Conservation (phyloP, 1,284 basidiomycete species). For the Coriolopsis trogii region DNA sequence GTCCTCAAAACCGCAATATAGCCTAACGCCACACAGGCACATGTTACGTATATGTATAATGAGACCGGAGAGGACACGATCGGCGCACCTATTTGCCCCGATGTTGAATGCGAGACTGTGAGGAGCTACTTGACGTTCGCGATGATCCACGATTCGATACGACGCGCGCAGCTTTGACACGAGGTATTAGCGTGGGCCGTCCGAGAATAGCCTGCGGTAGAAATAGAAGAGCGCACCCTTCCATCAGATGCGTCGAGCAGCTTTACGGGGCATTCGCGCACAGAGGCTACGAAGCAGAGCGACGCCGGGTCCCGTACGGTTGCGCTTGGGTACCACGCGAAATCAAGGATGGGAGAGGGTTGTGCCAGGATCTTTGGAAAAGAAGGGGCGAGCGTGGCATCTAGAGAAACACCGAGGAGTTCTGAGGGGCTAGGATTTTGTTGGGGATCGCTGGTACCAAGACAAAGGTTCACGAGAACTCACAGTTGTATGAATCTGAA, state of each 20-base stretch:
- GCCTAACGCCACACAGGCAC: constrained; percentile 43
- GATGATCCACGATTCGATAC: constrained; percentile 89
- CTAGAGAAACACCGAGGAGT: constrained; percentile 15
- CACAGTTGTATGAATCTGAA: constrained; percentile 53
- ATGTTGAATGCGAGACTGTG: constrained; percentile 81
- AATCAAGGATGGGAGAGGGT: constrained; percentile 73
- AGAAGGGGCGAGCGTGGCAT: constrained; percentile 1
- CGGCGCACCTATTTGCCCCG: constrained; percentile 62
- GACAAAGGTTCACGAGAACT: constrained; percentile 13
- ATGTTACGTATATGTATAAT: constrained; percentile 13
- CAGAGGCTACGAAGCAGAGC: constrained; percentile 81
- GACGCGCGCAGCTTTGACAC: constrained; percentile 78
- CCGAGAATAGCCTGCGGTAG: not conserved
- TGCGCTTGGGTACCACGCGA: constrained; percentile 82
- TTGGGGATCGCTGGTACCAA: too few species aligned
- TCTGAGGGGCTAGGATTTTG: constrained; percentile 20
- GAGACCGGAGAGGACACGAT: not conserved
- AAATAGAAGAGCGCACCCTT: constrained; percentile 50
- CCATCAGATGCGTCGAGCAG: constrained; percentile 80
- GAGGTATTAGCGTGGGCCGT: constrained; percentile 4
- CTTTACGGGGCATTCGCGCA: constrained; percentile 82
- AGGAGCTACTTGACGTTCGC: constrained; percentile 86
- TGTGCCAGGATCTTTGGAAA: constrained; percentile 40
- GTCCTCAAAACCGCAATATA: constrained; percentile 90
- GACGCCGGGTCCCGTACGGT: constrained; percentile 56